These are phyloP conservation scores for Talaromyces sp. DNA, from an alignment of 2,329 filamentous ascomycete genomes.

Conservation along the genomic window DNA sequence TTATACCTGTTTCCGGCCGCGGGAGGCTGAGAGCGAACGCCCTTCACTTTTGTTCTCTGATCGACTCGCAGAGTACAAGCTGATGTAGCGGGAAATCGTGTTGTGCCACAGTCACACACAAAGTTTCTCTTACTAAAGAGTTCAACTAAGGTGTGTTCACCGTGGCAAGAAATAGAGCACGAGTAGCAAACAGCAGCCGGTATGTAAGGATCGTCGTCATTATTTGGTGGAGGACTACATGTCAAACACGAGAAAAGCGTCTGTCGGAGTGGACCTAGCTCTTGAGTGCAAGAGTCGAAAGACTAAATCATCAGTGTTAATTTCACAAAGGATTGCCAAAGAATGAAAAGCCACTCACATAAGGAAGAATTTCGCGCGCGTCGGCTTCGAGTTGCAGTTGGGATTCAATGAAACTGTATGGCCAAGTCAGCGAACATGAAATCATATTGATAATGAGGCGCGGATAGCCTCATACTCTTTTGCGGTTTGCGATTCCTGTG, in stretches of 20 bases:
- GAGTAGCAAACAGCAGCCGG: conserved; percentile 91
- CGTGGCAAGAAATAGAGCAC: conserved; percentile 94
- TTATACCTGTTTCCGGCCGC: conserved; percentile 83
- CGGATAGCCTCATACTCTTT: conserved; percentile 53
- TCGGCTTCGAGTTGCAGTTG: conserved; percentile 92
- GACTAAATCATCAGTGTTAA: conserved; percentile 54
- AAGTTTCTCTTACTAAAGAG: conserved; percentile 96
- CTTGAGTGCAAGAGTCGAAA: conserved; percentile 88
- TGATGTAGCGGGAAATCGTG: conserved; percentile 65
- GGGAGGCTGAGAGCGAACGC: conserved; percentile 69
- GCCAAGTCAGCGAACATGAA: conserved; percentile 20
- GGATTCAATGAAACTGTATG: conserved; percentile 72
- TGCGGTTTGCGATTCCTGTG: conserved; percentile 67
- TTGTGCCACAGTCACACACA: conserved; percentile 92
- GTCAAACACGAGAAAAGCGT: conserved; percentile 89
- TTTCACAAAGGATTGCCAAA: not conserved
- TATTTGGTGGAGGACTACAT: conserved; percentile 75
- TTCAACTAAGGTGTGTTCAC: conserved; percentile 90
- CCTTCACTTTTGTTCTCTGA: conserved; percentile 68
- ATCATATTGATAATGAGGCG: not conserved
- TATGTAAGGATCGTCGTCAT: conserved; percentile 60
- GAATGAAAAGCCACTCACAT: conserved; percentile 54
- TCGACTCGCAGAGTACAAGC: conserved; percentile 76
- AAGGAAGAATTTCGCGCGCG: conserved; percentile 90
- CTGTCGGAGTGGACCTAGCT: conserved; percentile 84